Evolutionary conservation across 202 grass and related monocot genomes (phyloP).

Genomic region (Alloteropsis angusta): DNA sequence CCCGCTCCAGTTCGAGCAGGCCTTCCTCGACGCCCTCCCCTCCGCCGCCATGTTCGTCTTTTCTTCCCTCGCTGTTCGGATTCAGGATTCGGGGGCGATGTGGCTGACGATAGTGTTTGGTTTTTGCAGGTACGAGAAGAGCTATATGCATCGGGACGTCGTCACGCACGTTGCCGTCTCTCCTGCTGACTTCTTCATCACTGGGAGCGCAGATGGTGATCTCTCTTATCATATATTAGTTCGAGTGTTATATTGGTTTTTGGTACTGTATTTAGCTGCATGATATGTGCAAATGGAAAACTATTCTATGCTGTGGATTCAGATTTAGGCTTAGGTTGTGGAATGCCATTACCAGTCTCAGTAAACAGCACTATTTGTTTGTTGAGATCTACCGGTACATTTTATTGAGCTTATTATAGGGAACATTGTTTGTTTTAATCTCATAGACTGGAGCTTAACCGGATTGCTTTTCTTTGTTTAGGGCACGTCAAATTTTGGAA

Average conservation of each 20-base stretch:
- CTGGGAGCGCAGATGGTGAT: conserved; percentile 75
- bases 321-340: neutral
- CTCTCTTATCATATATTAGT: neutral
- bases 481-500: conserved; percentile 98
- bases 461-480: conserved; percentile 11
- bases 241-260: neutral
- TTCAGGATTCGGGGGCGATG: neutral
- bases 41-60: conserved; percentile 63
- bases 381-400: conserved; percentile 2
- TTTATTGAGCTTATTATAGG: neutral
- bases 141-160: conserved; percentile 97
- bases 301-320: no score
- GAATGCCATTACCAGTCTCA: neutral
- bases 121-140: conserved; percentile 94
- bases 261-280: neutral
- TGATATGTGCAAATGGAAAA: no score
- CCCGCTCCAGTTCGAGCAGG: conserved; percentile 92
- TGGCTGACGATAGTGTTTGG: neutral
- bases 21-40: conserved; percentile 83
- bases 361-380: neutral
- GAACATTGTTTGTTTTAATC: neutral
- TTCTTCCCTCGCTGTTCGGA: neutral
- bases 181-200: conserved; percentile 83
- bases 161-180: conserved; percentile 86
- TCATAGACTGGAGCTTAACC: neutral